These are phyloP conservation scores for Poa annua DNA, from an alignment of 176 grass and related monocot species.

Conservation along the genomic window DNA sequence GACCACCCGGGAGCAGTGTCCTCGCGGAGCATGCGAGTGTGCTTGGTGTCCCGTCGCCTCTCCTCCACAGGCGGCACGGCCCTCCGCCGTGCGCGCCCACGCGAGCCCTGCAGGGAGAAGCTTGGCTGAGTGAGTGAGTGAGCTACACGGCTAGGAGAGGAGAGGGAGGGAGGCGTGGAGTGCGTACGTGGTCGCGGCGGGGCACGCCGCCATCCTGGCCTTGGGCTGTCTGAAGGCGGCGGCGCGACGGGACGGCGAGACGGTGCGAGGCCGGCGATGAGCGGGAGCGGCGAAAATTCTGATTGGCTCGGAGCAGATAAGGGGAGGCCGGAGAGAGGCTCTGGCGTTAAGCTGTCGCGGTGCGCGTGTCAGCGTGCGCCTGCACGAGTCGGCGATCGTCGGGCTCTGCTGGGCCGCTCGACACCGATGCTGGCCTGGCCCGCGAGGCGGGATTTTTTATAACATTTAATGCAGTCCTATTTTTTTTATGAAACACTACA, in stretches of 20 bases:
- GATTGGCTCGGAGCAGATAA: conserved; percentile 49
- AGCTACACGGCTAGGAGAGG: background rate
- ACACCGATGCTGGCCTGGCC: too few species aligned
- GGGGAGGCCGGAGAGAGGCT: background rate
- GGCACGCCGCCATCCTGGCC: conserved; percentile 36
- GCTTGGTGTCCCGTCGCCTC: background rate
- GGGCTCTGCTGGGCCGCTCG: background rate
- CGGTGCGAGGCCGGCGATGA: background rate
- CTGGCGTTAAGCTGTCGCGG: background rate
- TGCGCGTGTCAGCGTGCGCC: background rate
- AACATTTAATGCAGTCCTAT: too few species aligned
- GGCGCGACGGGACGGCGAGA: background rate
- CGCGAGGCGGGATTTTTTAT: too few species aligned
- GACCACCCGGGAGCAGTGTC: background rate
- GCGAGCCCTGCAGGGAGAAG: conserved; percentile 36
- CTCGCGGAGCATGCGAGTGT: conserved; percentile 1
- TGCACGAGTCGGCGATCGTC: background rate
- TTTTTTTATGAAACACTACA: too few species aligned
- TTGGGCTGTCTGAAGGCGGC: background rate
- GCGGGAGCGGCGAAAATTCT: background rate
- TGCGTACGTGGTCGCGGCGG: conserved; percentile 48
- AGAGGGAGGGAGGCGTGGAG: background rate
- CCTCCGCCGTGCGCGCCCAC: conserved; percentile 40
- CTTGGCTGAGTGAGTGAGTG: background rate
- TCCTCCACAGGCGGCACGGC: conserved; percentile 19